Evolutionary conservation across 176 grass and related monocot genomes (phyloP).

Genomic region (Zea mays): Zm-B73-REFERENCE-NAM-5.0 NC_050102.1:161185001-161185500

Average conservation of each 20-base stretch:
- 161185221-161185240: not conserved
- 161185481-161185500: not conserved
- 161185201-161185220: slow-evolving; percentile 10
- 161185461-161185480: not conserved
- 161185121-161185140: not conserved
- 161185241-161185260: slow-evolving; percentile 22
- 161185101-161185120: slow-evolving; percentile 3
- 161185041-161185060: too few species aligned
- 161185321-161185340: too few species aligned
- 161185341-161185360: too few species aligned
- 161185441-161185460: slow-evolving; percentile 8
- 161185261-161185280: not conserved
- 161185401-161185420: slow-evolving; percentile 9
- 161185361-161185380: too few species aligned
- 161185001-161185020: too few species aligned
- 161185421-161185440: not conserved
- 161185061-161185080: too few species aligned
- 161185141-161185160: not conserved
- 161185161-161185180: slow-evolving; percentile 5
- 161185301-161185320: too few species aligned
- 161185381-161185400: not conserved
- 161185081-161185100: too few species aligned
- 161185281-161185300: too few species aligned
- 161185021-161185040: too few species aligned
- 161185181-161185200: not conserved